Base-by-base conservation (phyloP, 805 yeast genomes). In the Lachancea mirantina region DNA sequence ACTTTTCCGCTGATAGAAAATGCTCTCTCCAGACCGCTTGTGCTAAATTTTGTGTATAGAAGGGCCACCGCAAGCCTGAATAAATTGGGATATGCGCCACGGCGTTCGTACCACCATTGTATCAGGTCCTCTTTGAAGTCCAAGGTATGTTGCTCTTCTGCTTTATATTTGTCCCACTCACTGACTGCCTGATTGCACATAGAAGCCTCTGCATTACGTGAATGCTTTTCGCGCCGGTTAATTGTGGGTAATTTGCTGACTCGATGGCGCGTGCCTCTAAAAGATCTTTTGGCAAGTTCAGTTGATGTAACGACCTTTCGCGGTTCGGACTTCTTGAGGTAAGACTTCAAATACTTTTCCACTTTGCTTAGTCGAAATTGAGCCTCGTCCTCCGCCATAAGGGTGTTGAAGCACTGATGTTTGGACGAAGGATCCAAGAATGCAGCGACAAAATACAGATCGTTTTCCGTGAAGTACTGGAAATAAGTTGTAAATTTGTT, bases 91-190 rank as follows among this genome's bases (percentile, higher is more conserved):
- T 30, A 30, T n/a, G 19, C 20, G 17, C 14, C 15, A 10, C 26
- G 26, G 10, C 21, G 14, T 10, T 20, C 16, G 19, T 30, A 22
- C 33, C 33, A 30, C 36, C 38, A 37, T 16, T 28, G 34, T 15
- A 33, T 31, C 5, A 14, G 19, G 9, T 30, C 33, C 10, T 19
- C 23, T 7, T 14, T 11, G 13, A 16, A 6, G 9, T 17, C 26
- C 17, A 20, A 16, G n/a, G 26, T 9, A 5, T 16, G 11, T 13
- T 19, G 19, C 8, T 20, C 16, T 11, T 23, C 33, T 8, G 19
- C 26, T 22, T 30, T 30, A 23, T 30, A 30, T 5, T 14, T 30
- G 4, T 22, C 33, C 33, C 33, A 30, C 14, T 30, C 33, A 22
- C 14, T 13, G 5, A 9, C 4, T 9, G 14, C 15, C 4, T 4